A percentile compares a stretch with the other conserved stretches of the same genome.
These are phyloP conservation scores for Dissoconium aciculare DNA, from an alignment of 2,329 filamentous ascomycete genomes.

Conservation along the genomic window DNA sequence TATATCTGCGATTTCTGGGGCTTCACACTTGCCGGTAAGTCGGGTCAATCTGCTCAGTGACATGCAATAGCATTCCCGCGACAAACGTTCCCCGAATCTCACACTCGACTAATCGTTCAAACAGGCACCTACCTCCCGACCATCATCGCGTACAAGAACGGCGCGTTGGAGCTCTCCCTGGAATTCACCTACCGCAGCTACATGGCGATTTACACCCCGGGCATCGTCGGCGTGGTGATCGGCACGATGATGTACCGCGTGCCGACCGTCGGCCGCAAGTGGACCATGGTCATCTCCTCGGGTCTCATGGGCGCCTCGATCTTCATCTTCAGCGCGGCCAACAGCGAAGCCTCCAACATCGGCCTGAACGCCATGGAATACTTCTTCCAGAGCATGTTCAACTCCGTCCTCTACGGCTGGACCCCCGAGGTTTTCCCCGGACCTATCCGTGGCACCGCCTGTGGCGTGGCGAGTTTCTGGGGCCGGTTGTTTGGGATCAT, in stretches of 20 bases:
- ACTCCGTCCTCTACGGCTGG: constrained; percentile 38
- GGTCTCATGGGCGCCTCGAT: constrained; percentile 32
- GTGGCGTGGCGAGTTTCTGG: constrained; percentile 44
- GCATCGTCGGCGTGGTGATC: constrained; percentile 37
- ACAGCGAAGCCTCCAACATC: constrained; percentile 32
- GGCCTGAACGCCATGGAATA: constrained; percentile 39
- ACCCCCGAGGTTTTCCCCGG: constrained; percentile 39
- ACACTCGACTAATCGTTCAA: not conserved
- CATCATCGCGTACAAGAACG: constrained; percentile 40
- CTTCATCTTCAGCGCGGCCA: constrained; percentile 32
- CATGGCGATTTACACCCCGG: constrained; percentile 40
- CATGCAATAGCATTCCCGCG: too few species aligned
- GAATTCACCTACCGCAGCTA: constrained; percentile 38
- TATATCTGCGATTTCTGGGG: constrained; percentile 39
- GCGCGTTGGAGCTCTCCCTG: constrained; percentile 30
- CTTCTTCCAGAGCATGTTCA: constrained; percentile 40
- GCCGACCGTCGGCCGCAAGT: constrained; percentile 30
- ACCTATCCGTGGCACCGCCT: constrained; percentile 37
- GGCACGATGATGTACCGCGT: constrained; percentile 37
- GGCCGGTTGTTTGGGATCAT: constrained; percentile 44
- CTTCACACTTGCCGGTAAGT: constrained; percentile 34
- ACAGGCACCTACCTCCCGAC: constrained; percentile 35
- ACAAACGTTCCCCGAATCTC: too few species aligned
- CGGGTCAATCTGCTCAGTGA: too few species aligned
- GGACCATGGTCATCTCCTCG: constrained; percentile 31